These are phyloP conservation scores for Fraxinus paxiana DNA, from an alignment of 305 asterid genomes.

Conservation along the genomic window DNA sequence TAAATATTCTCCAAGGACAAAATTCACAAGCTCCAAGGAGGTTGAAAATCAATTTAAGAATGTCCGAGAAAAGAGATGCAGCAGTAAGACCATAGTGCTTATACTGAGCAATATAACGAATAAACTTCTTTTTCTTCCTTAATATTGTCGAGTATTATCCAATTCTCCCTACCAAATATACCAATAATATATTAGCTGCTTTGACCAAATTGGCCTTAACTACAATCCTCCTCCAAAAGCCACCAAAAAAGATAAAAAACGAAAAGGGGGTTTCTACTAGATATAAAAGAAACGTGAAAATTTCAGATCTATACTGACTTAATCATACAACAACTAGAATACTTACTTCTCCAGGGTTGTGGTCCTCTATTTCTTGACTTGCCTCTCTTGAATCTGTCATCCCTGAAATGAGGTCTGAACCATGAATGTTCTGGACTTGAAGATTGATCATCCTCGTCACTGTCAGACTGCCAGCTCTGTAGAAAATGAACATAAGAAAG, in stretches of 20 bases:
- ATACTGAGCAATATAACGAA: not conserved
- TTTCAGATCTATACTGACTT: not conserved
- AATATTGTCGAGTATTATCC: not conserved
- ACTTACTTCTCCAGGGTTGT: conserved; percentile 40
- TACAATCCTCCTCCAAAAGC: not conserved
- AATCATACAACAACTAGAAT: conserved; percentile 1
- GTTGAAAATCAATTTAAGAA: conserved; percentile 3
- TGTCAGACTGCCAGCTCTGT: conserved; percentile 50
- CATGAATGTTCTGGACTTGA: conserved; percentile 45
- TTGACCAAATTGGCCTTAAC: not conserved
- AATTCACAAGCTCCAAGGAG: not conserved
- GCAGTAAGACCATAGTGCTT: not conserved
- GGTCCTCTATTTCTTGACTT: conserved; percentile 46
- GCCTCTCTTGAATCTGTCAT: conserved; percentile 40
- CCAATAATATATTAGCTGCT: not conserved
- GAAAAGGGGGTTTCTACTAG: not conserved
- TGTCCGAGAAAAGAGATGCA: not conserved
- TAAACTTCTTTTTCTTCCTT: not conserved
- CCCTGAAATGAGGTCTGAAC: conserved; percentile 55
- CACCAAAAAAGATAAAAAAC: not conserved
- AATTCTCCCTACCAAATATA: not conserved
- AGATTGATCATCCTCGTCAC: conserved; percentile 44
- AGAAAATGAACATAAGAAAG: conserved; percentile 20
- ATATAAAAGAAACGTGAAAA: not conserved
- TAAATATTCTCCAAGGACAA: conserved; percentile 9